A percentile compares a stretch with the other conserved stretches of the same genome.
Evolutionary conservation across 108 stramenopile genomes (phyloP).

Genomic region (Licmophora abbreviata): DNA sequence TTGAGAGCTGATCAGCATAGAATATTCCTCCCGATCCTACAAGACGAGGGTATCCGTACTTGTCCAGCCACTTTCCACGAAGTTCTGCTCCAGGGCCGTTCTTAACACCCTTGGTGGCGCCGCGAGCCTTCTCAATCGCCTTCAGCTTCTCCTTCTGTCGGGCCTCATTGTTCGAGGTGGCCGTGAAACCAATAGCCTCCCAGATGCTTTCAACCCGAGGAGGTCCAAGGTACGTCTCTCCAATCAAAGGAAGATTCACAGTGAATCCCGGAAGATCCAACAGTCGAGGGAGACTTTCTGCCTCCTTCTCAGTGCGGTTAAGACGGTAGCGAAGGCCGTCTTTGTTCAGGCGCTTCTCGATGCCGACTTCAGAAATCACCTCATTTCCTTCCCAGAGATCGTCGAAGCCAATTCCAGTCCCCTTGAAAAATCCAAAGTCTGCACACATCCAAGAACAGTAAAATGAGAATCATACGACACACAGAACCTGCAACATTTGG

Average conservation of each 20-base stretch:
- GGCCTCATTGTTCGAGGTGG: constrained; percentile 85
- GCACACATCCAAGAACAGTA: not conserved
- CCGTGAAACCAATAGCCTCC: constrained; percentile 86
- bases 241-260: constrained; percentile 75
- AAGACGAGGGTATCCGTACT: constrained; percentile 84
- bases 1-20: constrained; percentile 81
- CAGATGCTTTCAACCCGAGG: constrained; percentile 79
- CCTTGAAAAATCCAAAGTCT: constrained; percentile 83
- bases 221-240: constrained; percentile 81
- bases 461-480: not conserved
- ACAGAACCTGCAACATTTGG: not conserved
- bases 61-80: constrained; percentile 77
- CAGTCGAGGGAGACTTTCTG: constrained; percentile 57
- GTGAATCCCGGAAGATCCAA: constrained; percentile 62
- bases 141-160: constrained; percentile 77
- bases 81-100: constrained; percentile 61
- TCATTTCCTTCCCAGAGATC: constrained; percentile 61
- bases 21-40: constrained; percentile 87
- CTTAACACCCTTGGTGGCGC: constrained; percentile 51
- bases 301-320: constrained; percentile 78
- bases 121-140: constrained; percentile 76
- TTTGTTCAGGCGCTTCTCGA: constrained; percentile 68
- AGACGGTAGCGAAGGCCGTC: constrained; percentile 84
- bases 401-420: constrained; percentile 58
- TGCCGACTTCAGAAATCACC: constrained; percentile 70